These are phyloP conservation scores for Phytopythium sindhum DNA, from an alignment of 352 stramenopile species.

Conservation along the genomic window DNA sequence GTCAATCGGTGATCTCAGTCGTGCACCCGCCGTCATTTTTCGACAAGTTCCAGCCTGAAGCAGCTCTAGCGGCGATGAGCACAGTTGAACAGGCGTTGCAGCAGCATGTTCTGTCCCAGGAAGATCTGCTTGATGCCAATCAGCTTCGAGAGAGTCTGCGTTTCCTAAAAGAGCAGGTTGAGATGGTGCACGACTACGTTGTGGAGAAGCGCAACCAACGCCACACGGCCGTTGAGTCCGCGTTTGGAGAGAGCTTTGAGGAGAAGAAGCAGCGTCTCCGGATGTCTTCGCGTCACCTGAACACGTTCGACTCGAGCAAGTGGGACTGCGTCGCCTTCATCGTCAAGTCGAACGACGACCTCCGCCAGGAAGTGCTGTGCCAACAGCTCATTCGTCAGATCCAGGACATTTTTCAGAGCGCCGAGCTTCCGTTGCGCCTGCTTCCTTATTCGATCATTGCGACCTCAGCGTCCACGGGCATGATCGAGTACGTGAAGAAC, in stretches of 20 bases:
- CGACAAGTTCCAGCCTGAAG: slow-evolving; percentile 59
- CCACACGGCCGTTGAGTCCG: slow-evolving; percentile 66
- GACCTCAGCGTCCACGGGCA: slow-evolving; percentile 92
- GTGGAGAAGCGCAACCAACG: slow-evolving; percentile 55
- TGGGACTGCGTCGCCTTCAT: slow-evolving; percentile 92
- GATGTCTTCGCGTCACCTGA: slow-evolving; percentile 42
- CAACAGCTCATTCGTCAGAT: slow-evolving; percentile 96
- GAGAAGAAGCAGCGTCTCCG: slow-evolving; percentile 70
- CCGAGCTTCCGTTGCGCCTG: slow-evolving; percentile 93
- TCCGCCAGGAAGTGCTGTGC: slow-evolving; percentile 97
- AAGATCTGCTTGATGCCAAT: slow-evolving; percentile 22
- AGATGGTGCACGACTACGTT: slow-evolving; percentile 66
- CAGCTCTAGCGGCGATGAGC: slow-evolving; percentile 46
- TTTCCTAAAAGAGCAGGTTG: slow-evolving; percentile 65
- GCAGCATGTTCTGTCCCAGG: slow-evolving; percentile 45
- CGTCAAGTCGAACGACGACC: slow-evolving; percentile 98
- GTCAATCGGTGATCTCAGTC: slow-evolving; percentile 38
- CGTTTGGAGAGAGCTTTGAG: slow-evolving; percentile 84
- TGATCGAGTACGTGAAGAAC: slow-evolving; percentile 97
- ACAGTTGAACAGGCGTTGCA: slow-evolving; percentile 56
- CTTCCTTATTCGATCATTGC: slow-evolving; percentile 96
- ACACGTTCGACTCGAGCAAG: slow-evolving; percentile 18
- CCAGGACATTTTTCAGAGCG: slow-evolving; percentile 94
- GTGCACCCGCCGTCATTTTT: slow-evolving; percentile 37
- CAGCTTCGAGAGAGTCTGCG: slow-evolving; percentile 46